Percentiles rank a stretch among this genome's conserved stretches.
phyloP scores from a whole-genome alignment of 169 alveolate genomes.

The Perkinsus olseni region DNA sequence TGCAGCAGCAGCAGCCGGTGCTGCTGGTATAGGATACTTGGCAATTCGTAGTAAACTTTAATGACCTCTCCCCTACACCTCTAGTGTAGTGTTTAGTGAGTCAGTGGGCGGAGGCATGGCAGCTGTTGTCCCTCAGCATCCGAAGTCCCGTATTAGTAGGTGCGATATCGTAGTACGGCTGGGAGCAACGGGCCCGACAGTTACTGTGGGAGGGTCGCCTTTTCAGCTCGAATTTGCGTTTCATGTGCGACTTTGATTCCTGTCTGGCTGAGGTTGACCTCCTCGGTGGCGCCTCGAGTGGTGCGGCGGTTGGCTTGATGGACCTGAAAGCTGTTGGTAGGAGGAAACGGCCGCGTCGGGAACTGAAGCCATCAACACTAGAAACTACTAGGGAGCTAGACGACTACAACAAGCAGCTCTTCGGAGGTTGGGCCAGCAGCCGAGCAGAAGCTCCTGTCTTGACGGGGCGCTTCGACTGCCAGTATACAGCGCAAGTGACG shows the following conservation, averaged over 20 bases:
- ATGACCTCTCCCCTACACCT: no score
- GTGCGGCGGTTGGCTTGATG: neutral
- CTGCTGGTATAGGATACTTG: neutral
- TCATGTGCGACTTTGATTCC: neutral
- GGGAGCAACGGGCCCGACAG: no score
- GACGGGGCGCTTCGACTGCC: neutral
- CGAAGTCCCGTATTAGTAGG: no score
- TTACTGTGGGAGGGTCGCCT: no score
- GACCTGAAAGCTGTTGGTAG: neutral
- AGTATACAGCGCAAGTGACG: neutral
- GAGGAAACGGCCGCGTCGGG: neutral
- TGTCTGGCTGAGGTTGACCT: neutral
- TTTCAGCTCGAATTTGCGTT: neutral
- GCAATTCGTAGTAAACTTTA: neutral
- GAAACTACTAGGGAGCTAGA: neutral
- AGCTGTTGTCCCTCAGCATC: no score
- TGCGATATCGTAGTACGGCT: no score
- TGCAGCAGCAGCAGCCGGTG: neutral
- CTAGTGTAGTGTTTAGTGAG: no score
- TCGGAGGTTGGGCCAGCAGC: no score
- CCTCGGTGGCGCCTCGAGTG: neutral
- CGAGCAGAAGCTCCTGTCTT: neutral
- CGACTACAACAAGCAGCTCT: no score
- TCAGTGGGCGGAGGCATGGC: no score
- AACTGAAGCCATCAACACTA: neutral